Percentiles rank a stretch among this genome's conserved stretches.
Conservation (phyloP, 306 rosid genomes). For the Sesbania bispinosa region DNA sequence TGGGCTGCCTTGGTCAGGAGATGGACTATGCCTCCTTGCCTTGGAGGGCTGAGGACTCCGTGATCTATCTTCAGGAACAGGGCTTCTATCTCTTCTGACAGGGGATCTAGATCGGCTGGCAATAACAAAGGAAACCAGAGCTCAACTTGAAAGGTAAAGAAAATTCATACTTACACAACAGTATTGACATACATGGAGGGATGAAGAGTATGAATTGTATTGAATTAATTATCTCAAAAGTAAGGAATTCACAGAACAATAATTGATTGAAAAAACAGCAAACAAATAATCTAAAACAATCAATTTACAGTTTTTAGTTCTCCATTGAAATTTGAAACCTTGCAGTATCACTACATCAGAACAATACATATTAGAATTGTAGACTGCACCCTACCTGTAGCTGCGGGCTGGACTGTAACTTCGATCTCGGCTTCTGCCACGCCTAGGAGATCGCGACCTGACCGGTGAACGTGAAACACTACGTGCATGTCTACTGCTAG, state of each 20-base stretch:
- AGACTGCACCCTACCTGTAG: slow-evolving; percentile 45
- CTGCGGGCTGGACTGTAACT: slow-evolving; percentile 77
- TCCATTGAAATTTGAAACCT: too few relatives aligned
- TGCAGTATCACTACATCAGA: not conserved
- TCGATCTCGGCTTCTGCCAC: slow-evolving; percentile 60
- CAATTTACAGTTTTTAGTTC: not conserved
- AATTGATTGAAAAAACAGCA: not conserved
- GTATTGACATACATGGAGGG: too few relatives aligned
- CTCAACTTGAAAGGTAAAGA: too few relatives aligned
- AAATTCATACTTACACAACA: too few relatives aligned
- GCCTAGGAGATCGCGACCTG: slow-evolving; percentile 63
- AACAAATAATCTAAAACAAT: not conserved
- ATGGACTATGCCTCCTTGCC: slow-evolving; percentile 47
- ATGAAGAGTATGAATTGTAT: too few relatives aligned
- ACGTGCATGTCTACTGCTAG: slow-evolving; percentile 36
- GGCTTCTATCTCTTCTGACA: slow-evolving; percentile 49
- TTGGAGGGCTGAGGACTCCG: slow-evolving; percentile 45
- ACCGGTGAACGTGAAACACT: slow-evolving; percentile 56
- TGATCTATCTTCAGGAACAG: slow-evolving; percentile 49
- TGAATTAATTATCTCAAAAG: too few relatives aligned
- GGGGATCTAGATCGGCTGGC: slow-evolving; percentile 78
- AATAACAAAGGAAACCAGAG: not conserved
- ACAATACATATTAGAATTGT: not conserved
- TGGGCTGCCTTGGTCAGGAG: slow-evolving; percentile 55
- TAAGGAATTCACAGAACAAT: not conserved